Conservation (phyloP, 2,329 filamentous ascomycete species). For the Apiospora malaysiana region DNA sequence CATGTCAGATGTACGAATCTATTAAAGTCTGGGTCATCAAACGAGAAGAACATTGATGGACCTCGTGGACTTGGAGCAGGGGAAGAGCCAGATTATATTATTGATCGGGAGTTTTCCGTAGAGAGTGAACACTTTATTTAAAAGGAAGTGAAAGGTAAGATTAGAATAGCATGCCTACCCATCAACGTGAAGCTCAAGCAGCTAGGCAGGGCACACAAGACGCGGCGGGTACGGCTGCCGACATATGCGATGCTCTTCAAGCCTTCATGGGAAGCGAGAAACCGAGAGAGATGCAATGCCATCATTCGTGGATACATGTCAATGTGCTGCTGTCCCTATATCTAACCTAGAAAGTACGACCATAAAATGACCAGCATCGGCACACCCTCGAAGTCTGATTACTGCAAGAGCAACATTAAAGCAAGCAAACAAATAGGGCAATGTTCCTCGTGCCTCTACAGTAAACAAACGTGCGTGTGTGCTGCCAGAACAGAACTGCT, state of each 20-base stretch:
- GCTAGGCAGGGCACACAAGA: no score
- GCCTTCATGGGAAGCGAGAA: neutral
- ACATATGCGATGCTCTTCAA: neutral
- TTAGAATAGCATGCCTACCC: neutral
- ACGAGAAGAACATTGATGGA: neutral
- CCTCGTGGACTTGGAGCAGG: neutral
- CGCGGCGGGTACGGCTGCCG: neutral
- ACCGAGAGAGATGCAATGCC: neutral
- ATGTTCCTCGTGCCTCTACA: constrained; percentile 14
- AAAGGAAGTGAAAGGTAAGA: neutral
- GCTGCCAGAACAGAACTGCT: neutral
- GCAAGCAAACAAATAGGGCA: neutral
- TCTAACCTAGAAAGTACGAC: neutral
- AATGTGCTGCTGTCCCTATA: neutral
- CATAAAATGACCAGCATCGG: neutral
- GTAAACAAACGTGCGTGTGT: no score
- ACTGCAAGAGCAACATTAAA: neutral
- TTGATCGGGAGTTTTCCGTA: neutral
- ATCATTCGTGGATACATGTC: neutral
- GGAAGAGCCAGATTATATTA: neutral
- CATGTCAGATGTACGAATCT: constrained; percentile 2
- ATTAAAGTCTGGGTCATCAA: neutral
- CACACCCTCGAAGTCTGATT: neutral
- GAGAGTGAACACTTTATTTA: no score
- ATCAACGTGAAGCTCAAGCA: no score